Percentiles rank a stretch among this genome's conserved stretches.
phyloP scores from a whole-genome alignment of 768 basidiomycete species.

The Lactarius vividus region DNA sequence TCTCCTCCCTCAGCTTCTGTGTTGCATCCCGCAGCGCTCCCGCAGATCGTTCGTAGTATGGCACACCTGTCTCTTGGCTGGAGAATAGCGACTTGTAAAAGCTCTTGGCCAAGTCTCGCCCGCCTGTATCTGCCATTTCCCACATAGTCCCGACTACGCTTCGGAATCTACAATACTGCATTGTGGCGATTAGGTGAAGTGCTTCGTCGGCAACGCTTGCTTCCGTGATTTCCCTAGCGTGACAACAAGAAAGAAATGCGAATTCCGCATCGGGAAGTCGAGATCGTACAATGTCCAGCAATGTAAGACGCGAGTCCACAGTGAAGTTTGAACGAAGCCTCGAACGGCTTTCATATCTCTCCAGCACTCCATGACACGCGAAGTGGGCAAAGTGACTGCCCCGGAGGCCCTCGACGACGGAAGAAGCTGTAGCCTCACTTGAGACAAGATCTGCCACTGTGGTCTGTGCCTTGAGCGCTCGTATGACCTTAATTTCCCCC shows the following conservation, averaged over 20 bases:
- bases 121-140: not conserved
- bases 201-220: not conserved
- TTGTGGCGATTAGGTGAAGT: not conserved
- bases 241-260: not conserved
- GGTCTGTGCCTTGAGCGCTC: not conserved
- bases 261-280: not conserved
- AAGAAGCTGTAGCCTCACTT: not conserved
- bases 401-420: not conserved
- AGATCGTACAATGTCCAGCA: not conserved
- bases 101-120: slow-evolving; percentile 1
- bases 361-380: not conserved
- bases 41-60: not conserved
- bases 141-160: not conserved
- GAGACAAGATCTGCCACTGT: not conserved
- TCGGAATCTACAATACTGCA: not conserved
- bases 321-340: not conserved
- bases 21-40: not conserved
- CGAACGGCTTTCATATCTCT: not conserved
- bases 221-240: not conserved
- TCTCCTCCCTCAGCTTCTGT: slow-evolving; percentile 5
- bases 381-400: not conserved
- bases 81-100: slow-evolving; percentile 9
- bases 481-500: not conserved
- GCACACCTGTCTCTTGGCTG: not conserved
- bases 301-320: not conserved